Percentiles rank a stretch among this genome's conserved stretches.
These are phyloP conservation scores for Tricholoma bakamatsutake DNA, from an alignment of 768 basidiomycete genomes.

Conservation along the genomic window DNA sequence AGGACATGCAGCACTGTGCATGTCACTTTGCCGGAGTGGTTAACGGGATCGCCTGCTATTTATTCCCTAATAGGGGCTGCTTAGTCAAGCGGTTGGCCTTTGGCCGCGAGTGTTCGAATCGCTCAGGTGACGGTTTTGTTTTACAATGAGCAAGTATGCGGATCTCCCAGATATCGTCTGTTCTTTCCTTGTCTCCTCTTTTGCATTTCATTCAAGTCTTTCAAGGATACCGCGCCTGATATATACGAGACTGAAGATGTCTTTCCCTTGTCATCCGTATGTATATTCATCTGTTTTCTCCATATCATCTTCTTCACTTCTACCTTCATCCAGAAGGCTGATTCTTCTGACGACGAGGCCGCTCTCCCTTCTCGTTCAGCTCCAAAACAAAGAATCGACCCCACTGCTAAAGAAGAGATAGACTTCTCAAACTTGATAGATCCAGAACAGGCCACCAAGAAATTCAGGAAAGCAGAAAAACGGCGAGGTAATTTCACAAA, in stretches of 20 bases:
- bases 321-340: slow-evolving; percentile 47
- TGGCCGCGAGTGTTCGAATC: slow-evolving; percentile 50
- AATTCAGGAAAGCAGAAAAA: slow-evolving; percentile 68
- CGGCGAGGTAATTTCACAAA: slow-evolving; percentile 37
- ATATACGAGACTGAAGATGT: slow-evolving; percentile 90
- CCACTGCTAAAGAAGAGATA: slow-evolving; percentile 54
- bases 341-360: slow-evolving; percentile 64
- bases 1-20: too few relatives aligned
- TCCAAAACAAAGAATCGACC: slow-evolving; percentile 34
- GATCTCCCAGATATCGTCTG: slow-evolving; percentile 89
- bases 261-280: slow-evolving; percentile 50
- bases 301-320: slow-evolving; percentile 1
- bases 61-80: background rate
- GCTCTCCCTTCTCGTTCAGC: slow-evolving; percentile 33
- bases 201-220: background rate
- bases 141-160: slow-evolving; percentile 78
- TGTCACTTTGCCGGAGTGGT: slow-evolving; percentile 96
- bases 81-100: slow-evolving; percentile 40
- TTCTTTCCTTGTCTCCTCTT: slow-evolving; percentile 13
- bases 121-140: slow-evolving; percentile 41
- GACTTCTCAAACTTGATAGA: slow-evolving; percentile 60
- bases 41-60: slow-evolving; percentile 85
- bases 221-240: slow-evolving; percentile 84
- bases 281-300: slow-evolving; percentile 14
- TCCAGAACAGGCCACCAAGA: slow-evolving; percentile 61